Evolutionary conservation across 2,329 filamentous ascomycete genomes (phyloP).

Genomic region (Cercospora zeina): DNA sequence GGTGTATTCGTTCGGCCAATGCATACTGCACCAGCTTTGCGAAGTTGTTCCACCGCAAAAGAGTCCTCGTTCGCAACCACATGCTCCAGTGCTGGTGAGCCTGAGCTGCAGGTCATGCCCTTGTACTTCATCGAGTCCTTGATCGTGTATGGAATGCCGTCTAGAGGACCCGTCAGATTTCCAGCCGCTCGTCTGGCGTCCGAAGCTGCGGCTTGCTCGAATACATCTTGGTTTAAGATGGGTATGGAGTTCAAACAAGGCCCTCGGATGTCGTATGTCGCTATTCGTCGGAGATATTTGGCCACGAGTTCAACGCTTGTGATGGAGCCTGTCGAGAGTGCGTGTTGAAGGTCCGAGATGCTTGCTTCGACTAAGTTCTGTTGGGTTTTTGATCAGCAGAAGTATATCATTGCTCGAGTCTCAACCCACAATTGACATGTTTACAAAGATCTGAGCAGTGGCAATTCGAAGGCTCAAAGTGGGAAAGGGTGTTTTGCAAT

Average conservation of each 20-base stretch:
- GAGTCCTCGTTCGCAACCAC: constrained; percentile 56
- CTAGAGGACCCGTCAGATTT: constrained; percentile 45
- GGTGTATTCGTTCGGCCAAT: constrained; percentile 62
- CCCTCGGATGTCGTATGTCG: constrained; percentile 48
- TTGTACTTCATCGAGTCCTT: constrained; percentile 60
- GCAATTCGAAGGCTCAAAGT: neutral
- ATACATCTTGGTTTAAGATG: constrained; percentile 49
- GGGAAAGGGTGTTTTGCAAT: neutral
- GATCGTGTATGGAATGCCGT: constrained; percentile 60
- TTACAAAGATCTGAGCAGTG: neutral
- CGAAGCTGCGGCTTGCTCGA: constrained; percentile 52
- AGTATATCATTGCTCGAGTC: neutral
- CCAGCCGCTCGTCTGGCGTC: constrained; percentile 49
- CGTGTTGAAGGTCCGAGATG: constrained; percentile 49
- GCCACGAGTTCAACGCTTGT: constrained; percentile 51
- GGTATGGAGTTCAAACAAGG: constrained; percentile 52
- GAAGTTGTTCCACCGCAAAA: constrained; percentile 51
- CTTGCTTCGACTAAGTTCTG: constrained; percentile 51
- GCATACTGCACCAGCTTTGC: constrained; percentile 53
- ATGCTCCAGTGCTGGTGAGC: constrained; percentile 56
- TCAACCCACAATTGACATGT: constrained; percentile 23
- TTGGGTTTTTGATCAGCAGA: neutral
- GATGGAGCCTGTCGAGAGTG: constrained; percentile 44
- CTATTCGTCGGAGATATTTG: constrained; percentile 52
- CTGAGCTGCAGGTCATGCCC: constrained; percentile 56